Conservation (phyloP, 1,284 basidiomycete species). For the Microbotryum violaceum region DNA sequence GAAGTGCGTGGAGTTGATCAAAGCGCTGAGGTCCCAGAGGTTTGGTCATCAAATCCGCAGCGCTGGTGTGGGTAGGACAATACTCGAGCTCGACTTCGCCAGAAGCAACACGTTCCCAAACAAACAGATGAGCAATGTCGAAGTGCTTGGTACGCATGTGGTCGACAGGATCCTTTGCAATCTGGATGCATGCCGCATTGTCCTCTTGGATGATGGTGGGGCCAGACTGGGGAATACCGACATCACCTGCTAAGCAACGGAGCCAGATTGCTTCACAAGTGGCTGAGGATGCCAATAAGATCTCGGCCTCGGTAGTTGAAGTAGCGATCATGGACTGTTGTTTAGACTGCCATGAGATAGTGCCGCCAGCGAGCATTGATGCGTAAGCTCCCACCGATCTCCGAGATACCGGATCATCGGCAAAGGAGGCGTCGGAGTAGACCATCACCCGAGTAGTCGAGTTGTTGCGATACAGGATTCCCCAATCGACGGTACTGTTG, state of each 20-base stretch:
- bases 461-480: neutral
- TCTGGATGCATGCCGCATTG: constrained; percentile 28
- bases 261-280: too few species aligned
- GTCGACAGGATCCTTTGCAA: constrained; percentile 33
- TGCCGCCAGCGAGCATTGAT: neutral
- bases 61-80: too few species aligned
- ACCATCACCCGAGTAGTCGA: neutral
- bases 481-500: neutral
- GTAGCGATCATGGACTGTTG: constrained; percentile 1
- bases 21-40: constrained; percentile 29
- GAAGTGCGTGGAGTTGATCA: too few species aligned
- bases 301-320: constrained; percentile 5
- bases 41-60: constrained; percentile 38
- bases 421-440: constrained; percentile 4
- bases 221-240: constrained; percentile 31
- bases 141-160: too few species aligned
- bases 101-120: too few species aligned
- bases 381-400: constrained; percentile 2
- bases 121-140: too few species aligned
- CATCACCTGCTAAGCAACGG: constrained; percentile 42
- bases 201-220: too few species aligned
- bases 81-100: too few species aligned
- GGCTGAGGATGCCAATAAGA: neutral
- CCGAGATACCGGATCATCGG: neutral
- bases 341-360: neutral